Conservation (phyloP, 306 rosid genomes). For the Mucuna pruriens region DNA sequence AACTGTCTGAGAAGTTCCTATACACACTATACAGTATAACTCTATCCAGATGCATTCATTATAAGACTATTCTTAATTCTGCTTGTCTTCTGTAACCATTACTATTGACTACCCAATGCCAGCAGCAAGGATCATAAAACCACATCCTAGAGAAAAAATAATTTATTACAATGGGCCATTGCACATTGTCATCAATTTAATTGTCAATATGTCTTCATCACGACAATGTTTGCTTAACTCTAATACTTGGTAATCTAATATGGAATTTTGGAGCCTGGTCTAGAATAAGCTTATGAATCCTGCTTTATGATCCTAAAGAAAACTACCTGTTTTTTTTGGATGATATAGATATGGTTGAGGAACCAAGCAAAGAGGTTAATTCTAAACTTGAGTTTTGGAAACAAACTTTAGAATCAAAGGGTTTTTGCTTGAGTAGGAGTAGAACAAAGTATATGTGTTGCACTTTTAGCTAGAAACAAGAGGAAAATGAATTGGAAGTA, state of each 20-base stretch:
- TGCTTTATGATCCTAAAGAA: constrained; percentile 8
- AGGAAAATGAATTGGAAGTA: background rate
- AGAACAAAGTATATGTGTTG: background rate
- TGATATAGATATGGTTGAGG: background rate
- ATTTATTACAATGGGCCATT: background rate
- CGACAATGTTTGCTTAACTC: constrained; percentile 16
- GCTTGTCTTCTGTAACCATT: constrained; percentile 7
- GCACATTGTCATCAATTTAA: background rate
- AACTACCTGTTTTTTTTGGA: background rate
- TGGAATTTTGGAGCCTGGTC: constrained; percentile 14
- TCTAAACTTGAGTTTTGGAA: background rate
- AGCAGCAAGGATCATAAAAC: constrained; percentile 13
- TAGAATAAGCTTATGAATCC: constrained; percentile 27
- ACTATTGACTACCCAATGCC: constrained; percentile 19
- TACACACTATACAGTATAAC: background rate
- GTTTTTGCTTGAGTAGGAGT: background rate
- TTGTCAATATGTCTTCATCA: constrained; percentile 7
- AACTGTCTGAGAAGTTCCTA: constrained; percentile 22
- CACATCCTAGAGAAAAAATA: background rate
- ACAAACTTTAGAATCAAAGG: background rate
- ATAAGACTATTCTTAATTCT: background rate
- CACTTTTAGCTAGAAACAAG: background rate
- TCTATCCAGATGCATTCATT: constrained; percentile 25
- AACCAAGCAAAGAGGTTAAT: background rate
- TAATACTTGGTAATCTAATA: constrained; percentile 13